Base-by-base conservation (phyloP, 129 eudicot species). In the Rutidosis leptorrhynchoides region DNA sequence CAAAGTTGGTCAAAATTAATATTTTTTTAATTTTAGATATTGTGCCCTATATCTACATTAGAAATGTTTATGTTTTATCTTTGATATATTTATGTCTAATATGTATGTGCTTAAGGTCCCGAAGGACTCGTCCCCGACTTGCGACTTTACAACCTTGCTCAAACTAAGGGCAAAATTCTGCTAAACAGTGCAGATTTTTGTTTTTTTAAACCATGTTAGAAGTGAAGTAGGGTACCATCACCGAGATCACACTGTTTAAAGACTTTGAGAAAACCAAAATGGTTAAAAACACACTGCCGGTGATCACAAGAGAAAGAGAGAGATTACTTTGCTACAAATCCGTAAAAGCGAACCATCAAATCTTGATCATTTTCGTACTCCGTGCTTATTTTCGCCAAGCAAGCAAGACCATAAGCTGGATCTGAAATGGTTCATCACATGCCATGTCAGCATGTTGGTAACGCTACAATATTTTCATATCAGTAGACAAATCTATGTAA, bases 331-430 rank as follows among this genome's bases (percentile, higher is more conserved):
- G 95, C 95, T 54, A 93, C 98, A 79, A 93, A 93, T 23, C 63
- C 85, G 63, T 88, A 93, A 65, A 93, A 93, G 63, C 74, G 90
- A 66, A 93, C 74, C 96, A 93, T 86, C 86, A 93, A 75, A 63
- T 86, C 96, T 69, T 69, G 92, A 78, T 89, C 96, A 79, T 79
- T 84, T 81, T 89, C 96, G 68, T 77, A 86, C 43, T 81, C 86
- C 92, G 72, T 55, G 77, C 82, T 86, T 45, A 93, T 85, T 79
- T 93, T 93, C 63, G 95, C 96, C 87, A 93, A 83, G 84, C 90
- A 88, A 70, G 95, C 77, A 24, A 88, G 85, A 20, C 96, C 96
- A 66, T 83, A 81, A 52, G 81, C 76, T 53, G 98, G 95, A 74
- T 93, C 98, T 88, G 91, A 52, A 83, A 58, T 40, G 10, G 23